phyloP scores from a whole-genome alignment of 805 yeast species.

The Kuraishia ogatae region DNA sequence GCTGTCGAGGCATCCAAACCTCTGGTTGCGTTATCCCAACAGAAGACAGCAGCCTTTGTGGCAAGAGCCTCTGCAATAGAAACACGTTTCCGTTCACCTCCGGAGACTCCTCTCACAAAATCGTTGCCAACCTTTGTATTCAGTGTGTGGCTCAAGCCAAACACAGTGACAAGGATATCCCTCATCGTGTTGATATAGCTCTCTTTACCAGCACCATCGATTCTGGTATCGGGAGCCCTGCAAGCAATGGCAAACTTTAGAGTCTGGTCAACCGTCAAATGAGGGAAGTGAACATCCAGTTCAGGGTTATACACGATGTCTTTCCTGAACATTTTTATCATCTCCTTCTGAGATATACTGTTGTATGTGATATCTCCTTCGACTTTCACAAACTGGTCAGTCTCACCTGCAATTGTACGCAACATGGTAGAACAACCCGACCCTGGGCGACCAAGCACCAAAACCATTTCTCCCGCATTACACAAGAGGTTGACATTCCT shows the following conservation, averaged over 20 bases:
- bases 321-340: conserved; percentile 36
- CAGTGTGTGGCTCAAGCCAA: conserved; percentile 51
- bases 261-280: conserved; percentile 46
- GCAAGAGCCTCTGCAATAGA: conserved; percentile 59
- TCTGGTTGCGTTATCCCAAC: conserved; percentile 66
- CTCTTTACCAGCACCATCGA: conserved; percentile 30
- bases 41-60: conserved; percentile 42
- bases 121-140: conserved; percentile 62
- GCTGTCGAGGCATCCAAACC: conserved; percentile 69
- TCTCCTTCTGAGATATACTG: conserved; percentile 37
- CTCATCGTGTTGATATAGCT: conserved; percentile 33
- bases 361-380: conserved; percentile 37
- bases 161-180: conserved; percentile 42
- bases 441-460: conserved; percentile 70
- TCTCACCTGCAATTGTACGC: conserved; percentile 52
- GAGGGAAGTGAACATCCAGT: conserved; percentile 49
- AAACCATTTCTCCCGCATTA: conserved; percentile 57
- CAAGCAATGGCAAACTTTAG: conserved; percentile 45
- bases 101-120: conserved; percentile 61
- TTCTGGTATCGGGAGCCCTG: conserved; percentile 48
- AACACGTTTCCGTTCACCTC: conserved; percentile 68
- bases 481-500: neutral
- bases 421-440: conserved; percentile 72
- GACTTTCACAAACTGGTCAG: conserved; percentile 31
- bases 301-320: conserved; percentile 49